phyloP scores from a whole-genome alignment of 306 rosid species.

The Sindora glabra region DNA sequence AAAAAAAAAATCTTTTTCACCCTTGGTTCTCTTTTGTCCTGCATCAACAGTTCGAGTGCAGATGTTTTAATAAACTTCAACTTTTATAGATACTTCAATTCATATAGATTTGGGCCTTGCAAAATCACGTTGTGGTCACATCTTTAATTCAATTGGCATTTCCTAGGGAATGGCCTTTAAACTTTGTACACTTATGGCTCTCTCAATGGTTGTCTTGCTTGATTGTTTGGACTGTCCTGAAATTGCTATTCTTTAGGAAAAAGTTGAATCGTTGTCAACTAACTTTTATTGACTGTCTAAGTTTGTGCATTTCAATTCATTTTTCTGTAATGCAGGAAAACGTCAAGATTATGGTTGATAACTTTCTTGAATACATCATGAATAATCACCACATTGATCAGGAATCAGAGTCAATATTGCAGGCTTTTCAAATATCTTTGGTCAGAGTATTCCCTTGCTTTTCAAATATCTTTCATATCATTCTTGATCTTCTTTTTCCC shows the following conservation, averaged over 20 bases:
- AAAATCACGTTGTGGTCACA: neutral
- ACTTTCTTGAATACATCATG: constrained; percentile 56
- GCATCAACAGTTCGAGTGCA: neutral
- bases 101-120: neutral
- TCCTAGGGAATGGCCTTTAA: neutral
- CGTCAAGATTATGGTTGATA: constrained; percentile 32
- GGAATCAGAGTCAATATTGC: constrained; percentile 45
- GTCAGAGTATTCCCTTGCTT: constrained; percentile 36
- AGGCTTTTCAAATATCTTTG: constrained; percentile 84
- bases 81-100: neutral
- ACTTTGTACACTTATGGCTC: neutral
- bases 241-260: no score
- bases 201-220: neutral
- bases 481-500: neutral
- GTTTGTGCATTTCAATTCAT: constrained; percentile 5
- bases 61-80: neutral
- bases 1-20: no score
- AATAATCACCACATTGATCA: constrained; percentile 44
- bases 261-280: neutral
- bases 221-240: no score
- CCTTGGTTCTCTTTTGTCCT: no score
- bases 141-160: neutral
- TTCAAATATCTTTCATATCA: neutral
- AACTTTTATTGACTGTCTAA: neutral
- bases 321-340: constrained; percentile 47